phyloP scores from a whole-genome alignment of 257 asterid genomes.

The Paulownia fortunei region DNA sequence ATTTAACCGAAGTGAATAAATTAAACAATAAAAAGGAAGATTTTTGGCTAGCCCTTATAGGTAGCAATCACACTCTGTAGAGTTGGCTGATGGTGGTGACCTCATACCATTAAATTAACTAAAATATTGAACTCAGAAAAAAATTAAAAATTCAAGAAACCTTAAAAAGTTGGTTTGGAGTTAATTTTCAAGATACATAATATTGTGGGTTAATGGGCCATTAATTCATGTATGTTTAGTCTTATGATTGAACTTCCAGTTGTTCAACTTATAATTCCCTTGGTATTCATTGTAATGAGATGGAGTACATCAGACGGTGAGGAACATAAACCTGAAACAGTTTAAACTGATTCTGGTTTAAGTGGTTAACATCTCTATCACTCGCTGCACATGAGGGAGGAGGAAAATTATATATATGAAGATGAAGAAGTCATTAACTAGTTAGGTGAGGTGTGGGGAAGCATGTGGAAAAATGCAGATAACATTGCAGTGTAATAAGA shows the following conservation, averaged over 20 bases:
- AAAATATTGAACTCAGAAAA: not conserved
- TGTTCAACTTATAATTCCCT: not conserved
- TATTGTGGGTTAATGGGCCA: not conserved
- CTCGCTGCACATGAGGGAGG: not conserved
- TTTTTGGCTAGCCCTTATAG: not conserved
- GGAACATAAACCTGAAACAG: not conserved
- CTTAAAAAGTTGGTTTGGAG: not conserved
- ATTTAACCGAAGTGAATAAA: not conserved
- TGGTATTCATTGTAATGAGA: not conserved
- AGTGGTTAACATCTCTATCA: not conserved
- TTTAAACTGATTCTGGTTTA: too few species aligned
- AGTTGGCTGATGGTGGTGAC: not conserved
- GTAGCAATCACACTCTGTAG: not conserved
- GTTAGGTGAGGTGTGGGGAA: not conserved
- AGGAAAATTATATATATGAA: not conserved
- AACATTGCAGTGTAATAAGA: too few species aligned
- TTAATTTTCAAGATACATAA: not conserved
- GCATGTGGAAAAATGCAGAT: too few species aligned
- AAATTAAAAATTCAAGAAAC: not conserved
- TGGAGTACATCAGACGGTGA: not conserved
- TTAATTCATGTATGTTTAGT: not conserved
- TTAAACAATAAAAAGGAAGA: not conserved
- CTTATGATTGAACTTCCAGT: not conserved
- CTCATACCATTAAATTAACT: not conserved
- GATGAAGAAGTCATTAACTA: not conserved